Percentiles rank a stretch among this genome's conserved stretches.
These are phyloP conservation scores for Filosporella fistucella DNA, from an alignment of 495 filamentous ascomycete species.

Conservation along the genomic window DNA sequence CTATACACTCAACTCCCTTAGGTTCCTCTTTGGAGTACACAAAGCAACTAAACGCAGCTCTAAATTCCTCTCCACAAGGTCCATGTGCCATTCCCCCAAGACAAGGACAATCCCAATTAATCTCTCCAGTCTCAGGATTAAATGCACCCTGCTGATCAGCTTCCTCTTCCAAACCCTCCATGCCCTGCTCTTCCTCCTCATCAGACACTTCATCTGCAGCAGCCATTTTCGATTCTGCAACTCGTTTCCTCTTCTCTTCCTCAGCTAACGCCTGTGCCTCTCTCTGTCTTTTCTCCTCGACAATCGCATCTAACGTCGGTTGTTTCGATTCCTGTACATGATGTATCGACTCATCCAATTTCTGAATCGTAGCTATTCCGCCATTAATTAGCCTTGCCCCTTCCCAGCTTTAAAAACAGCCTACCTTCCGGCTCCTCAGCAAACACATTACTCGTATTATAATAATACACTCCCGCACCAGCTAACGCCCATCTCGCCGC, in stretches of 20 bases:
- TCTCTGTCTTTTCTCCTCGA: slow-evolving; percentile 42
- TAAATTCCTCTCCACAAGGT: slow-evolving; percentile 93
- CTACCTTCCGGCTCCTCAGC: slow-evolving; percentile 76
- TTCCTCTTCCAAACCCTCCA: slow-evolving; percentile 71
- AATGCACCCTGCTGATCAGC: slow-evolving; percentile 85
- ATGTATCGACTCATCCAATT: slow-evolving; percentile 23
- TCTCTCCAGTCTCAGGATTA: slow-evolving; percentile 97
- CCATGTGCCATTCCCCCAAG: slow-evolving; percentile 96
- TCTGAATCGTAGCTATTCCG: slow-evolving; percentile 18
- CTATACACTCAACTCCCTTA: slow-evolving; percentile 99
- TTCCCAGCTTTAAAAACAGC: slow-evolving; percentile 21
- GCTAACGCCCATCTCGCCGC: slow-evolving; percentile 69
- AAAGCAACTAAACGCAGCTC: slow-evolving; percentile 94
- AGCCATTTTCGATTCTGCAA: slow-evolving; percentile 15
- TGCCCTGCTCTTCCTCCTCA: slow-evolving; percentile 17
- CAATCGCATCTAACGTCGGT: slow-evolving; percentile 44
- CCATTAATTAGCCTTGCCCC: slow-evolving; percentile 1
- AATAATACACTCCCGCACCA: slow-evolving; percentile 80
- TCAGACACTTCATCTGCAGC: slow-evolving; percentile 15
- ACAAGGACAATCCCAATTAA: slow-evolving; percentile 99
- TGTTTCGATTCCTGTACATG: slow-evolving; percentile 30
- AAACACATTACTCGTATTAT: slow-evolving; percentile 84
- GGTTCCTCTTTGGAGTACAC: slow-evolving; percentile 90
- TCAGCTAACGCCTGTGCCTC: slow-evolving; percentile 27
- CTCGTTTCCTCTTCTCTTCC: slow-evolving; percentile 21